These are phyloP conservation scores for Zanthoxylum bungeanum DNA, from an alignment of 345 rosid species.

Conservation along the genomic window DNA sequence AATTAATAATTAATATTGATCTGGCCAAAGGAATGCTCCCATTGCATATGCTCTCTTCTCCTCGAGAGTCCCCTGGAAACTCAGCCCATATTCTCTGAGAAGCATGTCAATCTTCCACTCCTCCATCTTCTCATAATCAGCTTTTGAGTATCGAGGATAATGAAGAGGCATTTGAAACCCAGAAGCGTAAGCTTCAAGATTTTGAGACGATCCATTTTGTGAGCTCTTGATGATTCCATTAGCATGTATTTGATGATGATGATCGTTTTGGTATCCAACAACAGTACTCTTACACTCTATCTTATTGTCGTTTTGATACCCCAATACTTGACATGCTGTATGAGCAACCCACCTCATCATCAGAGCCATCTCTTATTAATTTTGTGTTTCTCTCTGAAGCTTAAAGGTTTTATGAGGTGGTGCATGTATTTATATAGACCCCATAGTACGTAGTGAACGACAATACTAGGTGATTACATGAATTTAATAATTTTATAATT, in stretches of 20 bases:
- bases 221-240: constrained; percentile 18
- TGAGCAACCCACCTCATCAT: constrained; percentile 52
- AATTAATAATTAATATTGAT: constrained; percentile 34
- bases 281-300: not conserved
- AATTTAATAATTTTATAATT: not conserved
- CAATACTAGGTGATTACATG: not conserved
- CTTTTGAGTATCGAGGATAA: constrained; percentile 59
- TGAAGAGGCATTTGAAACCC: constrained; percentile 69
- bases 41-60: constrained; percentile 61
- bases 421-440: constrained; percentile 1
- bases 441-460: not conserved
- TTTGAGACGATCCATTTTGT: not conserved
- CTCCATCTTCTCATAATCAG: constrained; percentile 68
- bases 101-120: constrained; percentile 64
- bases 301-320: constrained; percentile 17
- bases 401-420: not conserved
- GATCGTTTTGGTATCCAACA: constrained; percentile 8
- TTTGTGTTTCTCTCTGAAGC: not conserved
- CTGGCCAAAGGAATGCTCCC: constrained; percentile 67
- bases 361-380: constrained; percentile 28
- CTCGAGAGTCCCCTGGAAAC: constrained; percentile 28
- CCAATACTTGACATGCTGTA: constrained; percentile 36
- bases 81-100: constrained; percentile 52
- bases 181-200: not conserved
- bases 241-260: constrained; percentile 1